Evolutionary conservation across 176 grass and related monocot genomes (phyloP).

Genomic region (Carex scoparia): DNA sequence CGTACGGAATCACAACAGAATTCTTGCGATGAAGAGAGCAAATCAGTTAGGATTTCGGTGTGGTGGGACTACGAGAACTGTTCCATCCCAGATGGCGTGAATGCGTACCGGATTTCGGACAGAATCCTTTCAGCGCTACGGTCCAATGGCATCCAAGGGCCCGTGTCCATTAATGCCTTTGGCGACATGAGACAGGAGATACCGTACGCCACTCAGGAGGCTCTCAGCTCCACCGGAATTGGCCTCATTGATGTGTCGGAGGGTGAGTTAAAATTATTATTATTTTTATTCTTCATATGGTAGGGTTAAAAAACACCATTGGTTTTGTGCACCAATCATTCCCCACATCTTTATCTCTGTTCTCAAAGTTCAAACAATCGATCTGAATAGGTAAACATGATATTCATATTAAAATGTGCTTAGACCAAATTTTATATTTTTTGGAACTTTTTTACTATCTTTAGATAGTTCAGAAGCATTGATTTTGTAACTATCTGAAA

Average conservation of each 20-base stretch:
- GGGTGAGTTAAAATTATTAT: slow-evolving; percentile 34
- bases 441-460: too few species aligned
- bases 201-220: slow-evolving; percentile 49
- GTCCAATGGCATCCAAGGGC: slow-evolving; percentile 57
- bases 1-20: too few species aligned
- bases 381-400: too few species aligned
- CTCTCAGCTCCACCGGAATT: slow-evolving; percentile 60
- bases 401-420: too few species aligned
- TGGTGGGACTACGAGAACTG: slow-evolving; percentile 99
- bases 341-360: too few species aligned
- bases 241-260: slow-evolving; percentile 61
- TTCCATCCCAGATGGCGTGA: slow-evolving; percentile 46
- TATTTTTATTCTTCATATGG: too few species aligned
- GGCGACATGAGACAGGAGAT: slow-evolving; percentile 54
- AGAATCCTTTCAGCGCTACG: slow-evolving; percentile 62
- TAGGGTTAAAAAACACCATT: too few species aligned
- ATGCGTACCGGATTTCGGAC: slow-evolving; percentile 45
- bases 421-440: too few species aligned
- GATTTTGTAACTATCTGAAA: too few species aligned
- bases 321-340: too few species aligned
- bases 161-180: slow-evolving; percentile 76
- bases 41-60: slow-evolving; percentile 57
- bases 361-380: too few species aligned
- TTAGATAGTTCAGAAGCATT: too few species aligned
- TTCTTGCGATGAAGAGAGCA: slow-evolving; percentile 29